Evolutionary conservation across 108 stramenopile species (phyloP).

Genomic region (Nitzschia sp.): DNA sequence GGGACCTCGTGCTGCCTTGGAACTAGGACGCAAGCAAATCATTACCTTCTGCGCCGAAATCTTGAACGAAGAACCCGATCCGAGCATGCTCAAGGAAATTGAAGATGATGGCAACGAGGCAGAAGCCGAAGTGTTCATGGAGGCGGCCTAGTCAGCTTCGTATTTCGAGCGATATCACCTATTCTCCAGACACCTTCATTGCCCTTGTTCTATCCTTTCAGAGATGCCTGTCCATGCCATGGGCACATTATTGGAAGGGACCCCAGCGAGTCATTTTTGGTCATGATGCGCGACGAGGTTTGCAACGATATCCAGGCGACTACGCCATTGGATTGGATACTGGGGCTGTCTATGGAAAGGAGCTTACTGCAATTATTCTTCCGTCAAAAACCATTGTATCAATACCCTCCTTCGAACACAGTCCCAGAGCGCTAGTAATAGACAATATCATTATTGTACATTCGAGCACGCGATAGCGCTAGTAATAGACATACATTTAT

Average conservation of each 20-base stretch:
- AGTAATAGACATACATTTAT: too few species aligned
- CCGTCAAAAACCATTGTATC: slow-evolving; percentile 62
- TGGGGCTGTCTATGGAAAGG: slow-evolving; percentile 86
- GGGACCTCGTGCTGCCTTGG: slow-evolving; percentile 82
- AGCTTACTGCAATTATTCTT: slow-evolving; percentile 77
- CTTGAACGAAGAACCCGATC: slow-evolving; percentile 81
- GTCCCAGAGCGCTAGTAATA: too few species aligned
- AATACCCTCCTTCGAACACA: slow-evolving; percentile 8
- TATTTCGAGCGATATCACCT: too few species aligned
- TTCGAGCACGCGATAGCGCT: too few species aligned
- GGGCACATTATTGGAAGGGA: slow-evolving; percentile 69
- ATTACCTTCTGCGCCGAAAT: slow-evolving; percentile 81
- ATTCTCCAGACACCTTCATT: too few species aligned
- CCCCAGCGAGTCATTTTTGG: slow-evolving; percentile 83
- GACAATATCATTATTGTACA: too few species aligned
- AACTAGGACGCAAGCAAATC: slow-evolving; percentile 81
- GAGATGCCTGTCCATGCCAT: too few species aligned
- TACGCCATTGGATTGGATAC: slow-evolving; percentile 87
- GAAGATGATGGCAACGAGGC: slow-evolving; percentile 59
- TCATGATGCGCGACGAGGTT: slow-evolving; percentile 86
- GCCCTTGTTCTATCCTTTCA: too few species aligned
- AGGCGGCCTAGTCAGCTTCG: slow-evolving; percentile 12
- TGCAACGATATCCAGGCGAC: slow-evolving; percentile 51
- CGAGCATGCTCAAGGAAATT: slow-evolving; percentile 81
- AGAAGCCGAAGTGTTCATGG: slow-evolving; percentile 45